Conservation (phyloP, 495 filamentous ascomycete species). For the Viridothelium virens region DNA sequence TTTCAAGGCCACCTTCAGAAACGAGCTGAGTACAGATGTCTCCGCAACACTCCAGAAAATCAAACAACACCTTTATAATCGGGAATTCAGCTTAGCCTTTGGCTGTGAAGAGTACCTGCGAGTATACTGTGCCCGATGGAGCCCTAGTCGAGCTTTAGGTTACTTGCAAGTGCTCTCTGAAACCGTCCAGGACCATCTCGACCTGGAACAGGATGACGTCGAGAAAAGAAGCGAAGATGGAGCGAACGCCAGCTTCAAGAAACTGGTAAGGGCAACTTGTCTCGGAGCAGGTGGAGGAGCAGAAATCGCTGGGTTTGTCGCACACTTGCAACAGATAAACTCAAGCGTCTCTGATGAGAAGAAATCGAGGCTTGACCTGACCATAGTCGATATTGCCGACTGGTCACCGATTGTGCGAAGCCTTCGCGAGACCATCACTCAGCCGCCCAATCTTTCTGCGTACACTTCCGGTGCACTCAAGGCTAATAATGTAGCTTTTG, state of each 20-base stretch:
- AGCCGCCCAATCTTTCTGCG: slow-evolving; percentile 43
- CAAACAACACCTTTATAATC: slow-evolving; percentile 73
- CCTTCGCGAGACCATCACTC: slow-evolving; percentile 44
- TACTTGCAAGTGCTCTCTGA: slow-evolving; percentile 61
- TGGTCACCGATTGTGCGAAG: slow-evolving; percentile 57
- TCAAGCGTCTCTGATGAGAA: slow-evolving; percentile 12
- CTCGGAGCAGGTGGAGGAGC: slow-evolving; percentile 84
- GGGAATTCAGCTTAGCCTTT: slow-evolving; percentile 78
- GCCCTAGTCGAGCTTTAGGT: slow-evolving; percentile 68
- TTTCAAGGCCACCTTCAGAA: slow-evolving; percentile 57
- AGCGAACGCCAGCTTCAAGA: not conserved
- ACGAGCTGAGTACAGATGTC: slow-evolving; percentile 40
- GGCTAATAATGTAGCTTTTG: slow-evolving; percentile 30
- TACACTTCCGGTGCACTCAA: slow-evolving; percentile 49
- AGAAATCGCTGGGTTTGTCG: slow-evolving; percentile 70
- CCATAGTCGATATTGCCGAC: slow-evolving; percentile 68
- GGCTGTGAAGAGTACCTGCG: slow-evolving; percentile 55
- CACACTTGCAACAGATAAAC: slow-evolving; percentile 41
- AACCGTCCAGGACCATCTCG: slow-evolving; percentile 35
- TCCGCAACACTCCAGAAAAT: slow-evolving; percentile 61
- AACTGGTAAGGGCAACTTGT: slow-evolving; percentile 33
- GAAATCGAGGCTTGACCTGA: slow-evolving; percentile 42
- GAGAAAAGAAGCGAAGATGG: slow-evolving; percentile 3
- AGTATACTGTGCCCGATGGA: slow-evolving; percentile 84
- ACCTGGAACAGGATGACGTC: slow-evolving; percentile 12